Base-by-base conservation (phyloP, 140 eudicot species). In the Flaveria floridana region DNA sequence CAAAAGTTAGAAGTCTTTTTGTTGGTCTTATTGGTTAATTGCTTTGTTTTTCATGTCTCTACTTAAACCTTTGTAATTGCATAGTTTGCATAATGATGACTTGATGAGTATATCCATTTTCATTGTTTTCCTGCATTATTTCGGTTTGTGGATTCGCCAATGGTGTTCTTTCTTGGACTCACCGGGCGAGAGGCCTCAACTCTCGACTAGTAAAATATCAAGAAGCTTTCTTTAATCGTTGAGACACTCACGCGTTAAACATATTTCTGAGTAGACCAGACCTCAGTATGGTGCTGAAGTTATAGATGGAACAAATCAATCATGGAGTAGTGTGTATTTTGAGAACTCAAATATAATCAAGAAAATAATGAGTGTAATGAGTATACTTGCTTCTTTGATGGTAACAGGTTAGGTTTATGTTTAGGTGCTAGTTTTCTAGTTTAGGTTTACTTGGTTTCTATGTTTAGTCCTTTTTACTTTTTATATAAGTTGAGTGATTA, bases 11-110 rank as follows among this genome's bases (percentile, higher is more conserved):
- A 56, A 34, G 21, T 56, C 21, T 6, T 68, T 57, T 7, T 52
- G 47, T 63, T 78, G 61, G 48, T 56, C 42, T 55, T 68, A 12
- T 3, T 62, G 79, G 37, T 74, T 44, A 74, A 20, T 74, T 62
- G 71, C 42, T 25, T 52, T 50, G 8, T 15, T 14, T 50, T 59
- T 44, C 5, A 4, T 1, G n/a, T 19, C 50, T 23, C n/a, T 21
- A n/a, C 10, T 73, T 21, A 0, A 16, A 47, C 23, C 41, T 42
- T 39, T 71, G 51, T 28, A n/a, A 56, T 71, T 28, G 65, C 64
- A 44, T 68, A 68, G 73, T 44, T 68, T 68, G 19, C 73, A 28
- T 71, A 26, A 47, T 69, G 42, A 26, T 26, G 62, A 26, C 6
- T 47, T 69, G 23, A 15, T 48, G 61, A 48, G 42, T 23, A 42